phyloP scores from a whole-genome alignment of 2,329 filamentous ascomycete species.

The Sphaerulina musiva region DNA sequence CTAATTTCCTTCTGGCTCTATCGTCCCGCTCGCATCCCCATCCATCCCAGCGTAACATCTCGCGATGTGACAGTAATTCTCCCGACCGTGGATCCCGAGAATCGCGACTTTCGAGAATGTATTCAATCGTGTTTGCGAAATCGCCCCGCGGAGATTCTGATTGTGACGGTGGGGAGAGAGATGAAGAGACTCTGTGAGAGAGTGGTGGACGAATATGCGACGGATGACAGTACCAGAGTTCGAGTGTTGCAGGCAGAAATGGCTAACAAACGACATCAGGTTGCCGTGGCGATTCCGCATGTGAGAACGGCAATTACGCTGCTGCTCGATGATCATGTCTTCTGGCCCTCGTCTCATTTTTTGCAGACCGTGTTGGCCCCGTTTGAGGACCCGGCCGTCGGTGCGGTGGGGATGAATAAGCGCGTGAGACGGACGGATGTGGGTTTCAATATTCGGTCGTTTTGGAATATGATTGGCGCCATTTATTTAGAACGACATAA shows the following conservation, averaged over 20 bases:
- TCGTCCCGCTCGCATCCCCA: conserved; percentile 1
- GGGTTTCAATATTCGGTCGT: conserved; percentile 5
- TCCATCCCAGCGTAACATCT: background rate
- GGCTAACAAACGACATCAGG: conserved; percentile 12
- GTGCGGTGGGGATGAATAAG: conserved; percentile 18
- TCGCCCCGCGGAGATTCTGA: conserved; percentile 4
- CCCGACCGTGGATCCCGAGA: conserved; percentile 11
- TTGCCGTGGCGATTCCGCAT: conserved; percentile 1
- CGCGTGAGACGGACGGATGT: conserved; percentile 6
- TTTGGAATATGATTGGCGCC: conserved; percentile 26
- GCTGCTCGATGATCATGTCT: conserved; percentile 11
- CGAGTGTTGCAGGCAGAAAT: background rate
- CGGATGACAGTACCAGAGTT: background rate
- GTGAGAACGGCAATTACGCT: conserved; percentile 3
- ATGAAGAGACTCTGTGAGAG: background rate
- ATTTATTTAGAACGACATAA: conserved; percentile 33
- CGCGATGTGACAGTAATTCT: conserved; percentile 9
- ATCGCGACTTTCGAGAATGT: conserved; percentile 10
- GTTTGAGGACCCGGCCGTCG: conserved; percentile 7
- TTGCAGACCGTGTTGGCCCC: conserved; percentile 2
- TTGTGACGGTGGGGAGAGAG: conserved; percentile 7
- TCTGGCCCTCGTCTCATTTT: conserved; percentile 3
- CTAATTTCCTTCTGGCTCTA: conserved; percentile 9
- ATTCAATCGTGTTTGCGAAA: conserved; percentile 3
- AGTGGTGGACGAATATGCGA: background rate